Base-by-base conservation (phyloP, 2,329 filamentous ascomycete genomes). In the Botrytis pseudocinerea region DNA sequence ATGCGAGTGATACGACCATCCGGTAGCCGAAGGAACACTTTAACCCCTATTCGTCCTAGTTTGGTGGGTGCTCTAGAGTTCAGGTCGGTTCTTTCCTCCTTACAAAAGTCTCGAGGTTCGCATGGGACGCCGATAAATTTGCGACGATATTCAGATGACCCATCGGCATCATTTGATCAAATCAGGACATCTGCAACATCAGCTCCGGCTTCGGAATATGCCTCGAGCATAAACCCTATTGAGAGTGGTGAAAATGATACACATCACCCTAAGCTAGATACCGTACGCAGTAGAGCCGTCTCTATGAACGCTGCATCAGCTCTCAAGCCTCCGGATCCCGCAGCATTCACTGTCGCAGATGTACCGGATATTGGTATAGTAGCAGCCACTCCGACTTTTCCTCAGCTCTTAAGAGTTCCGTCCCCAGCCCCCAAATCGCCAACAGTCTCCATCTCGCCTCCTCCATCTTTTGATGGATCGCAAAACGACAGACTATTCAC, bases 31-130 rank as follows among this genome's bases (percentile, higher is more conserved):
- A 89, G 92, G 76, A 91, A 91, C 76, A 94, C 93, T 2, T 88
- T 95, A 74, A 95, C 91, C 10, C 92, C 94, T 0, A 98, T 99
- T 75, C 88, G 96, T 61, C 95, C 96, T 1, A 98, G 96, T 84
- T 85, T 99, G 64, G 92, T 99, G 5, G 96, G 96, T 61, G 96
- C 93, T 14, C 85, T 99, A 73, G 96, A 99, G 82, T 99, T 99
- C 78, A 89, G 95, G 78, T 95, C 95, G 3, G 92, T 97, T 4
- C 85, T 99, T 63, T 92, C 93, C n/a, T 94, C 94, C 4, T 83
- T 99, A 73, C 91, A 97, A 78, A 92, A 91, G 76, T 93, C 94
- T 72, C 89, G 93, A 79, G 96, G 93, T 76, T 88, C 93, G 40
- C 90, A 91, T 77, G 87, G 92, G 28, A 88, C 90, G 61, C 88